These are phyloP conservation scores for Gossypium aridum DNA, from an alignment of 441 rosid species.

Conservation along the genomic window DNA sequence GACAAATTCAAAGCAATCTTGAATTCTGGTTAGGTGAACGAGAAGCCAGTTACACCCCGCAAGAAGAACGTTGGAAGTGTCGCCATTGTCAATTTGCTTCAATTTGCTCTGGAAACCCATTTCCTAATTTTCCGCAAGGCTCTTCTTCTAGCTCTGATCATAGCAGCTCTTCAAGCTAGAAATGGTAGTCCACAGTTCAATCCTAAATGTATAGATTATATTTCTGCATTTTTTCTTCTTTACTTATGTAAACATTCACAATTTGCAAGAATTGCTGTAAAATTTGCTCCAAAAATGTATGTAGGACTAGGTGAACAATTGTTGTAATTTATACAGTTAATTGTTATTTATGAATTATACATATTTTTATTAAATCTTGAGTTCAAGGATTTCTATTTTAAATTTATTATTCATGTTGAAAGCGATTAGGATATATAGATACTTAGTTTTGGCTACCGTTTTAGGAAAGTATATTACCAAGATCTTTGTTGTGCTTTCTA, in stretches of 20 bases:
- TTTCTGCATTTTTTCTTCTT: constrained; percentile 10
- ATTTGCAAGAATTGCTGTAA: background rate
- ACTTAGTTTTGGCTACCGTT: no score
- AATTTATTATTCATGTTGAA: no score
- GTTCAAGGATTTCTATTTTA: background rate
- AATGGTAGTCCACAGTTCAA: background rate
- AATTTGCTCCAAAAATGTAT: background rate
- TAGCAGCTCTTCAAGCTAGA: constrained; percentile 9
- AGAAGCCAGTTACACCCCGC: constrained; percentile 52
- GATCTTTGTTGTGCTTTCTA: no score
- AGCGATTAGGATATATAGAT: no score
- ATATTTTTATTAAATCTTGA: background rate
- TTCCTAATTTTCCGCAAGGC: background rate
- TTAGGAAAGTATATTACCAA: no score
- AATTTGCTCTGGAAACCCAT: constrained; percentile 33
- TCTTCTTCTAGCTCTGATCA: constrained; percentile 11
- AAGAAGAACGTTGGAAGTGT: constrained; percentile 88
- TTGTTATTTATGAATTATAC: background rate
- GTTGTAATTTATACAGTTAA: background rate
- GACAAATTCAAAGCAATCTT: constrained; percentile 32
- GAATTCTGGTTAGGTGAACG: constrained; percentile 62
- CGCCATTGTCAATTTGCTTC: constrained; percentile 45
- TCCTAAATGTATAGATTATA: background rate
- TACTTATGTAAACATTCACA: background rate
- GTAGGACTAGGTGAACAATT: background rate